These are phyloP conservation scores for Phytophthora brassicae DNA, from an alignment of 352 stramenopile species.

Conservation along the genomic window DNA sequence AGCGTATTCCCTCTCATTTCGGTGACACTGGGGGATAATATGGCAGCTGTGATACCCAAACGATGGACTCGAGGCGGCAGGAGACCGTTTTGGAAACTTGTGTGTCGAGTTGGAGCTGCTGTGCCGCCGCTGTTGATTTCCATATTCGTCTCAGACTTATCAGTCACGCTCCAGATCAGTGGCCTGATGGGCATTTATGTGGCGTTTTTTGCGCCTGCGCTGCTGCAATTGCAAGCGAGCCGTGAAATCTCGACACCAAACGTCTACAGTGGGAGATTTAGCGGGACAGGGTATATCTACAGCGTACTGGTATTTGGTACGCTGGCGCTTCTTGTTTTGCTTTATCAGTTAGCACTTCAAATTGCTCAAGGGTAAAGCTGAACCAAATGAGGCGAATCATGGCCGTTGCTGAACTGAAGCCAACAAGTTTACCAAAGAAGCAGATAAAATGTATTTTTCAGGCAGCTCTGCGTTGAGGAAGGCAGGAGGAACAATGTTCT, in stretches of 20 bases:
- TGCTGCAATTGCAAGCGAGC: constrained; percentile 62
- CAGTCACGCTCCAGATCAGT: constrained; percentile 86
- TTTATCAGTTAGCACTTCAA: constrained; percentile 62
- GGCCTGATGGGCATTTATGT: constrained; percentile 80
- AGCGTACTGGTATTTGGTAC: constrained; percentile 65
- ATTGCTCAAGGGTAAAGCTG: constrained; percentile 14
- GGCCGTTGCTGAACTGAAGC: not conserved
- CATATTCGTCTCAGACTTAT: constrained; percentile 83
- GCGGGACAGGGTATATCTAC: constrained; percentile 53
- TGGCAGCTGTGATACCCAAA: constrained; percentile 62
- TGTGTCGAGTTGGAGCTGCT: constrained; percentile 77
- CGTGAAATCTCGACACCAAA: constrained; percentile 50
- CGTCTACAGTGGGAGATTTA: constrained; percentile 74
- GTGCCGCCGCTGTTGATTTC: constrained; percentile 80
- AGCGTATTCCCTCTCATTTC: constrained; percentile 92
- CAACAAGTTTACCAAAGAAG: not conserved
- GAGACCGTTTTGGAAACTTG: constrained; percentile 60
- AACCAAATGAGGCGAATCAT: not conserved
- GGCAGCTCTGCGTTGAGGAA: constrained; percentile 16
- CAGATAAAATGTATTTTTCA: not conserved
- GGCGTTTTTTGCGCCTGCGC: constrained; percentile 75
- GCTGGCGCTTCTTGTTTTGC: constrained; percentile 57
- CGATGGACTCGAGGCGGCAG: constrained; percentile 38
- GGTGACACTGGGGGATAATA: constrained; percentile 91
- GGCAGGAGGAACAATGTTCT: constrained; percentile 15